Conservation (phyloP, 2,329 filamentous ascomycete genomes). For the Aspergillus brasiliensis region DNA sequence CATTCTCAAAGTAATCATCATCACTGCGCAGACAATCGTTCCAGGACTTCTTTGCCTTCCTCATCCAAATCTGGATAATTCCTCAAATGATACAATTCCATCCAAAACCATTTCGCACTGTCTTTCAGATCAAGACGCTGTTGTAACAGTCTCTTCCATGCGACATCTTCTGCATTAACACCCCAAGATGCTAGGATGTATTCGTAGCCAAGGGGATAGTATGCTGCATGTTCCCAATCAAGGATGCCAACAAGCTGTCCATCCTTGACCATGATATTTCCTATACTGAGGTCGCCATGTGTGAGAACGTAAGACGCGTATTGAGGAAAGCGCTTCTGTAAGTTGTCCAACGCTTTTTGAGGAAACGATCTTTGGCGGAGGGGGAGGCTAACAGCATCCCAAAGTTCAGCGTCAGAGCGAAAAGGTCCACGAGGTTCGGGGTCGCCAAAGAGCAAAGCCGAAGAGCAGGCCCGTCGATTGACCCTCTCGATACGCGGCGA, state of each 20-base stretch:
- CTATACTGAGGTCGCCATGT: slow-evolving; percentile 30
- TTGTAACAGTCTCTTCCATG: slow-evolving; percentile 28
- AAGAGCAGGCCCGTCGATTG: slow-evolving; percentile 19
- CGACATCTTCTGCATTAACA: slow-evolving; percentile 22
- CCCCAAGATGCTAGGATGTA: slow-evolving; percentile 36
- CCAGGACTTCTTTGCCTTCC: slow-evolving; percentile 20
- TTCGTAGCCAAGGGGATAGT: slow-evolving; percentile 32
- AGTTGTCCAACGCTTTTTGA: slow-evolving; percentile 18
- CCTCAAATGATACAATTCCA: slow-evolving; percentile 21
- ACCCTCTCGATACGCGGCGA: slow-evolving; percentile 18
- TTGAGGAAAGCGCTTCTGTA: slow-evolving; percentile 22
- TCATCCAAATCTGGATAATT: slow-evolving; percentile 23
- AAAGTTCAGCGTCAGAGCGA: slow-evolving; percentile 21
- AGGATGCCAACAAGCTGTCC: slow-evolving; percentile 29
- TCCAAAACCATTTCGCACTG: slow-evolving; percentile 25
- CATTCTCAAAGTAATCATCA: too few species aligned
- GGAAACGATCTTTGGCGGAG: slow-evolving; percentile 16
- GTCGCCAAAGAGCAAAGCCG: slow-evolving; percentile 18
- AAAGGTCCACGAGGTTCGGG: slow-evolving; percentile 17
- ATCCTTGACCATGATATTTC: slow-evolving; percentile 30
- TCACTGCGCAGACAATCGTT: not conserved
- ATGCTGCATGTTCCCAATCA: slow-evolving; percentile 36
- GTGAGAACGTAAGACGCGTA: slow-evolving; percentile 28
- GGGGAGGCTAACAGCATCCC: slow-evolving; percentile 14
- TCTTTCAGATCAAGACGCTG: slow-evolving; percentile 23